Evolutionary conservation across 352 stramenopile species (phyloP).

Genomic region (Globisporangium paddicum): DNA sequence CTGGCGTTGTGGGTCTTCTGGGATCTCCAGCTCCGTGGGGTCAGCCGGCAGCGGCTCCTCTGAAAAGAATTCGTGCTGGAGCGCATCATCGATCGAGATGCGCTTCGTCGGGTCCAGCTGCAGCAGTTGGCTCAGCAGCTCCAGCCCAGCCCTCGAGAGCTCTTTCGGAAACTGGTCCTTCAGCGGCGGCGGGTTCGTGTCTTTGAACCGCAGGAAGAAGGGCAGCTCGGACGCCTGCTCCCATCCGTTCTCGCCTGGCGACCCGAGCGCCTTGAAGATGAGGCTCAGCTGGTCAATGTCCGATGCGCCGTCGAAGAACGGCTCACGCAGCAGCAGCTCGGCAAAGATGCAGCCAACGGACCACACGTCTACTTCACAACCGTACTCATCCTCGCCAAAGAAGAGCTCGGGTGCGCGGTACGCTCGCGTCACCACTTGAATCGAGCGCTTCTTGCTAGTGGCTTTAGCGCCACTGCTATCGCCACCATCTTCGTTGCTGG

Average conservation of each 20-base stretch:
- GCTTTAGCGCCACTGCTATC: constrained; percentile 2
- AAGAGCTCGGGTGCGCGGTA: constrained; percentile 78
- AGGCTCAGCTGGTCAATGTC: constrained; percentile 80
- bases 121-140: constrained; percentile 49
- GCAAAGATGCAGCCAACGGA: constrained; percentile 78
- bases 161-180: constrained; percentile 44
- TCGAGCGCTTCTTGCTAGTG: constrained; percentile 33
- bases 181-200: constrained; percentile 55
- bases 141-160: constrained; percentile 42
- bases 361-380: constrained; percentile 67
- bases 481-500: constrained; percentile 9
- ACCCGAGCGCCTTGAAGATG: constrained; percentile 65
- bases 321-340: constrained; percentile 58
- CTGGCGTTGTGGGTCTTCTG: constrained; percentile 20
- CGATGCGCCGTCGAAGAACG: constrained; percentile 60
- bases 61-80: constrained; percentile 59
- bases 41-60: constrained; percentile 32
- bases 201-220: constrained; percentile 73
- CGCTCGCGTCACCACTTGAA: constrained; percentile 71
- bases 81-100: constrained; percentile 42
- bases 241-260: constrained; percentile 62
- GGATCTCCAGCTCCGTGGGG: constrained; percentile 24
- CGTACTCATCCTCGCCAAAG: constrained; percentile 65
- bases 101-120: constrained; percentile 56
- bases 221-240: constrained; percentile 43